A percentile compares a stretch with the other conserved stretches of the same genome.
Evolutionary conservation across 108 stramenopile species (phyloP).

Genomic region (Nitzschia sp.): DNA sequence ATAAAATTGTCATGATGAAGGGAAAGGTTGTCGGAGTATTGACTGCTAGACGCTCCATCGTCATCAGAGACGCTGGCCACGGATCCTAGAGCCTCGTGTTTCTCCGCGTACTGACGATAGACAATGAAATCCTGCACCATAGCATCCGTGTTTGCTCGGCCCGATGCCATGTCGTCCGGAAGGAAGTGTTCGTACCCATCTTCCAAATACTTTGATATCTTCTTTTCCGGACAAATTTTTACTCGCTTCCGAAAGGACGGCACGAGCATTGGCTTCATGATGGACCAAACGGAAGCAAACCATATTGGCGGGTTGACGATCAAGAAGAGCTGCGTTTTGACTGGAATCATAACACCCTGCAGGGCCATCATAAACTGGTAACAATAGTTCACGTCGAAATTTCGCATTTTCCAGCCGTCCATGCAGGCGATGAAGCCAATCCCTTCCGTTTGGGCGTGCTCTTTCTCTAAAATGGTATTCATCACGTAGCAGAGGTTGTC

Average conservation of each 20-base stretch:
- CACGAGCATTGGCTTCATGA: constrained; percentile 47
- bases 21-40: background rate
- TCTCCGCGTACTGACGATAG: background rate
- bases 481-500: constrained; percentile 52
- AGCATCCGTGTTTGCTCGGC: constrained; percentile 22
- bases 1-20: background rate
- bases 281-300: constrained; percentile 49
- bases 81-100: background rate
- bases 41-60: background rate
- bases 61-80: background rate
- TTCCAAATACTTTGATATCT: constrained; percentile 27
- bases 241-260: constrained; percentile 44
- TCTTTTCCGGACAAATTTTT: constrained; percentile 29
- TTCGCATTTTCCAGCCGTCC: constrained; percentile 50
- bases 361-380: constrained; percentile 49
- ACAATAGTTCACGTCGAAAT: constrained; percentile 48
- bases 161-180: constrained; percentile 45
- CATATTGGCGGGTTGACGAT: constrained; percentile 63
- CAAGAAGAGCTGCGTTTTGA: constrained; percentile 41
- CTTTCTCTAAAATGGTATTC: constrained; percentile 35
- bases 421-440: constrained; percentile 61
- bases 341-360: constrained; percentile 46
- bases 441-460: constrained; percentile 35
- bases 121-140: constrained; percentile 43
- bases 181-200: constrained; percentile 30